Evolutionary conservation across 345 rosid species (phyloP), one percentile per base, ranked within the genome.

Genomic region (Aurinia saxatilis): DNA sequence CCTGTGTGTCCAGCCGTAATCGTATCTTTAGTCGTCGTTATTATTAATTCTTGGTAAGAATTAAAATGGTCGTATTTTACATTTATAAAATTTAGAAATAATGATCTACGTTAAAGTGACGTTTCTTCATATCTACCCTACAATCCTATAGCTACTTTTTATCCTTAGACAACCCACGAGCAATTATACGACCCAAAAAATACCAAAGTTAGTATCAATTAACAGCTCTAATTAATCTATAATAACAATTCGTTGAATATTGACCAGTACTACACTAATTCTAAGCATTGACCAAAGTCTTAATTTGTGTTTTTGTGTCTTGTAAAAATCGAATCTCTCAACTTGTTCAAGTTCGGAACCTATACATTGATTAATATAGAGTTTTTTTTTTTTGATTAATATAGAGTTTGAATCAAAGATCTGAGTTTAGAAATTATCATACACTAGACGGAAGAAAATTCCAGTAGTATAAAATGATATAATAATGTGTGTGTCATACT

Each of bases 111-210:
- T 52, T 51, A n/a, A 30, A 68, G 29, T 36, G 39, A 59, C 41
- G 62, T 68, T 68, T 29, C 41, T 36, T 8, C 25, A 60, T 61
- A 68, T 67, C 62, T 61, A 67, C 67, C 67, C 65, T 60, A 56
- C 44, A 16, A 73, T 46, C 57, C 66, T 54, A n/a, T n/a, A 70
- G 60, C 53, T 62, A 62, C 68, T 30, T 54, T 37, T 57, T 45
- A 54, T 35, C 35, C 46, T 38, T 54, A 2, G 68, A 55, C 68
- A 70, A 47, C 38, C 57, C 58, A 70, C 61, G 63, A 69, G 10
- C 67, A 68, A 50, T 59, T 60, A 68, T 50, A 60, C 12, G 23
- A 60, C 60, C 46, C 48, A 60, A 53, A 47, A 60, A 18, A 45
- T 50, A 42, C 40, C 46, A 68, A 60, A n/a, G n/a, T n/a, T n/a